Evolutionary conservation across 441 rosid genomes (phyloP).

Genomic region (Erodium moschatum): DNA sequence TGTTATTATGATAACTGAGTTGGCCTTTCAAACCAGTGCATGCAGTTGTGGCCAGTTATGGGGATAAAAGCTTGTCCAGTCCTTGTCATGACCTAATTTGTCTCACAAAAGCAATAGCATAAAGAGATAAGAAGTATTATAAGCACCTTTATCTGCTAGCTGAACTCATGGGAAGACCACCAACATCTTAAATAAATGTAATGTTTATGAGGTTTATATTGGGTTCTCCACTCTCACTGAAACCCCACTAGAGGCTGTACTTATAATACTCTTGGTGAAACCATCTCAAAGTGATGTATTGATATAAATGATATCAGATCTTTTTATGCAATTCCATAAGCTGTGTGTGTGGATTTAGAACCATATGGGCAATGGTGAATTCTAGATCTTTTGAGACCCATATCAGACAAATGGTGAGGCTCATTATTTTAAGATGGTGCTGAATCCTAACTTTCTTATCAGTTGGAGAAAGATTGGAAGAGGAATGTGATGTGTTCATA

Average conservation of each 20-base stretch:
- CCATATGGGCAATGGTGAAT: not conserved
- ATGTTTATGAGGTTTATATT: constrained; percentile 13
- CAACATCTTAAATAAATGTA: not conserved
- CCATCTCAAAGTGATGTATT: not conserved
- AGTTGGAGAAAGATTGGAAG: constrained; percentile 15
- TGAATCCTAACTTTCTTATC: constrained; percentile 36
- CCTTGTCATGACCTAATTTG: constrained; percentile 38
- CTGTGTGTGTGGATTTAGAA: not conserved
- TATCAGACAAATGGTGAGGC: not conserved
- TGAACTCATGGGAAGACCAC: constrained; percentile 20
- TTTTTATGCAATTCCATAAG: not conserved
- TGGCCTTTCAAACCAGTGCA: constrained; percentile 34
- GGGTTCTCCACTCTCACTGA: constrained; percentile 28
- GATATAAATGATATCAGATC: not conserved
- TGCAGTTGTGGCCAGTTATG: constrained; percentile 21
- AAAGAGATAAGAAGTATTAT: not conserved
- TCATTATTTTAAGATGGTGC: constrained; percentile 18
- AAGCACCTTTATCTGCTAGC: not conserved
- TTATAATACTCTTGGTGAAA: not conserved
- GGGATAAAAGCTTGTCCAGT: constrained; percentile 17
- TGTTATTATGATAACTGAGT: constrained; percentile 31
- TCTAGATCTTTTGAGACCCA: not conserved
- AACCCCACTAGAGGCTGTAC: constrained; percentile 13
- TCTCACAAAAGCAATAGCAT: constrained; percentile 6
- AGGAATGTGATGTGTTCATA: constrained; percentile 8